Evolutionary conservation across 2,329 filamentous ascomycete species (phyloP).

Genomic region (Zymoseptoria brevis): DNA sequence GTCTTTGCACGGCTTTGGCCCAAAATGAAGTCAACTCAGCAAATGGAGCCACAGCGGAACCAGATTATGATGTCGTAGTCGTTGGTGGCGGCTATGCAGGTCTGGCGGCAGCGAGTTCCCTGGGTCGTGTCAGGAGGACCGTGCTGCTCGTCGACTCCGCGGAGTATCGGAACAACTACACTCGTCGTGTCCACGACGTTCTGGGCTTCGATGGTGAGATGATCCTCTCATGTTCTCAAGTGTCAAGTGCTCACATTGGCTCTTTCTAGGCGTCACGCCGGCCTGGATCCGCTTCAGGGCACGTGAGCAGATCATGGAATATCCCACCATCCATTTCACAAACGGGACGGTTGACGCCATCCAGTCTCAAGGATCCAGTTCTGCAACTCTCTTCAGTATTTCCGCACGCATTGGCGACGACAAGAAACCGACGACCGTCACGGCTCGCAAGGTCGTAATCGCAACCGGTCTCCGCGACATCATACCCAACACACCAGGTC

Average conservation of each 20-base stretch:
- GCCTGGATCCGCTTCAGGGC: constrained; percentile 14
- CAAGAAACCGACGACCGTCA: constrained; percentile 9
- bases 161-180: constrained; percentile 20
- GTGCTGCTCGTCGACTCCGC: constrained; percentile 16
- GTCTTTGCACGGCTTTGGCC: not conserved
- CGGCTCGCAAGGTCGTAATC: constrained; percentile 15
- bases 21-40: too few relatives aligned
- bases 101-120: constrained; percentile 16
- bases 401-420: constrained; percentile 6
- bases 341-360: constrained; percentile 8
- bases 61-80: constrained; percentile 12
- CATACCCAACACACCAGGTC: constrained; percentile 16
- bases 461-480: constrained; percentile 18
- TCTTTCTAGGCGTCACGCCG: constrained; percentile 8
- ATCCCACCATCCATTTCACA: constrained; percentile 9
- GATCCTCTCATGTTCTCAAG: not conserved
- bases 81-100: constrained; percentile 17
- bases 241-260: not conserved
- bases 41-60: not conserved
- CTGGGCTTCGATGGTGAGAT: constrained; percentile 14
- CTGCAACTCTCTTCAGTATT: constrained; percentile 1
- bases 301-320: constrained; percentile 16
- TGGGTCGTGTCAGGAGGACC: constrained; percentile 18
- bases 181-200: constrained; percentile 15
- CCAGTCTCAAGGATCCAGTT: constrained; percentile 6